phyloP scores from a whole-genome alignment of 2,329 filamentous ascomycete species.

The Emergomyces africanus region DNA sequence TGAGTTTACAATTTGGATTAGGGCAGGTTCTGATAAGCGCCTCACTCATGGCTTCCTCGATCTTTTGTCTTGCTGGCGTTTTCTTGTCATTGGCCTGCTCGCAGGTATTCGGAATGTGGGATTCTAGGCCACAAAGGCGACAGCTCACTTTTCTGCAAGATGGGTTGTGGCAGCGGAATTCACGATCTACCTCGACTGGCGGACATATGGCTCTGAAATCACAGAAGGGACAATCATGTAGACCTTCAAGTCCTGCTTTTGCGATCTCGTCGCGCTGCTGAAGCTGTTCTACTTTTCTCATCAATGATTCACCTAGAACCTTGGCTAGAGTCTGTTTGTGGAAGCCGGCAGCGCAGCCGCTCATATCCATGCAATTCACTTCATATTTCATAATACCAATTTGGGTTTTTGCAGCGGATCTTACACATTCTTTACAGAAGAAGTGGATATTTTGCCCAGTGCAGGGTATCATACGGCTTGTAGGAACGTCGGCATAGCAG shows the following conservation, averaged over 20 bases:
- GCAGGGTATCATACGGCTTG: constrained; percentile 59
- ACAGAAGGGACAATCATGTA: constrained; percentile 71
- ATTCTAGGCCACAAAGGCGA: constrained; percentile 53
- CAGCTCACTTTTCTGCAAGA: constrained; percentile 54
- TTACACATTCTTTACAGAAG: constrained; percentile 59
- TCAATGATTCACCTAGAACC: constrained; percentile 47
- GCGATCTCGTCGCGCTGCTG: constrained; percentile 58
- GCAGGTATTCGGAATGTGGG: constrained; percentile 62
- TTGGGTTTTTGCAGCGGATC: constrained; percentile 51
- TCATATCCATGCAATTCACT: constrained; percentile 57
- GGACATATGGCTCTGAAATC: constrained; percentile 64
- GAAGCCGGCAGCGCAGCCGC: constrained; percentile 53
- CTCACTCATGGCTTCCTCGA: constrained; percentile 76
- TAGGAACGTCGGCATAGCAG: constrained; percentile 55
- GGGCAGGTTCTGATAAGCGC: constrained; percentile 62
- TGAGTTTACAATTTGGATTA: constrained; percentile 47
- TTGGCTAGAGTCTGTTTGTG: constrained; percentile 39
- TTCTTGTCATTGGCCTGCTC: constrained; percentile 52
- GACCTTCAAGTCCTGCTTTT: constrained; percentile 56
- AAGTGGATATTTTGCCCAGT: constrained; percentile 45
- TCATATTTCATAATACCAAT: constrained; percentile 58
- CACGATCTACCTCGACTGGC: constrained; percentile 52
- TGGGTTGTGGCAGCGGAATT: constrained; percentile 58
- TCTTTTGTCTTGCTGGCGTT: constrained; percentile 47
- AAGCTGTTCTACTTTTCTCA: constrained; percentile 53